A percentile compares a stretch with the other conserved stretches of the same genome.
Conservation (phyloP, 164 flowering plant genomes). For the Nymphaea colorata region DNA sequence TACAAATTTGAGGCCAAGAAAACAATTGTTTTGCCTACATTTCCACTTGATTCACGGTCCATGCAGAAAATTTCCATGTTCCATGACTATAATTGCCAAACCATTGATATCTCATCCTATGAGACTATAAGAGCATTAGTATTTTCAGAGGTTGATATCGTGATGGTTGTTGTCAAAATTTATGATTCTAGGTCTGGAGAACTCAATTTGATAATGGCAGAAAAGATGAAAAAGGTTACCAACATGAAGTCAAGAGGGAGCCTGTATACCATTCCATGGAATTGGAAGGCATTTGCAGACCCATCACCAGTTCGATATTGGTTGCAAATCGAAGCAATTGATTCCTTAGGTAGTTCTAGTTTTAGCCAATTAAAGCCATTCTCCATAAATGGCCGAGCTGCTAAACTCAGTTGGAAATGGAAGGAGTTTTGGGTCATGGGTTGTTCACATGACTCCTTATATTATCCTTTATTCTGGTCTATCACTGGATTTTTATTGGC, state of each 20-base stretch:
- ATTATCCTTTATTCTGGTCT: conserved; percentile 63
- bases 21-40: conserved; percentile 68
- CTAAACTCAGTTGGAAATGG: conserved; percentile 69
- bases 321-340: conserved; percentile 76
- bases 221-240: conserved; percentile 40
- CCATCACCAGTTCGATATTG: conserved; percentile 75
- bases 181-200: conserved; percentile 57
- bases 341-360: conserved; percentile 41
- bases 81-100: conserved; percentile 26
- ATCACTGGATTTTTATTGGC: conserved; percentile 21
- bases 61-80: conserved; percentile 31
- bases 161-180: conserved; percentile 53
- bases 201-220: conserved; percentile 42
- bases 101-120: conserved; percentile 23
- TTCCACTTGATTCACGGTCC: conserved; percentile 77
- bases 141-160: conserved; percentile 52
- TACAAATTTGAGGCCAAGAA: conserved; percentile 38
- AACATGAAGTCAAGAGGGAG: conserved; percentile 39
- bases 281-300: conserved; percentile 68
- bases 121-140: conserved; percentile 61
- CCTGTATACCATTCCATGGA: conserved; percentile 67
- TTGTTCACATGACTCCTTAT: conserved; percentile 70
- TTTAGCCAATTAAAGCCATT: conserved; percentile 60
- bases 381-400: conserved; percentile 53
- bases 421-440: conserved; percentile 89